Conservation (phyloP, 1,139 yeast genomes). For the Yamadazyma oceani region DNA sequence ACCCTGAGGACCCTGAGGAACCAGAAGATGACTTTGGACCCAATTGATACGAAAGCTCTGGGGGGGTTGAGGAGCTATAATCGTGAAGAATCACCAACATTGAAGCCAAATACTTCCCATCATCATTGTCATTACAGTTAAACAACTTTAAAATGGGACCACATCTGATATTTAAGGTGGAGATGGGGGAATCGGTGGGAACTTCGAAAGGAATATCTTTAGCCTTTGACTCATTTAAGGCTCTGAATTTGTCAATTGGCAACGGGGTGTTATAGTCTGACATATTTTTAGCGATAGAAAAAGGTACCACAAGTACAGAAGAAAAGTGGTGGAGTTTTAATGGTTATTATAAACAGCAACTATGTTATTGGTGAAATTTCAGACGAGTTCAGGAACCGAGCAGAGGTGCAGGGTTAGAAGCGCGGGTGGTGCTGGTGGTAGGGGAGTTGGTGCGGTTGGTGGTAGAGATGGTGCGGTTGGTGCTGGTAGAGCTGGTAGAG, state of each 20-base stretch:
- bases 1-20: conserved; percentile 10
- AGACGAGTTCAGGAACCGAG: too few relatives aligned
- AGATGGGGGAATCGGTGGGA: conserved; percentile 29
- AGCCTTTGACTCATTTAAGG: conserved; percentile 25
- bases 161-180: conserved; percentile 53
- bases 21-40: conserved; percentile 23
- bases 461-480: too few relatives aligned
- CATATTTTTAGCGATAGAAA: background rate
- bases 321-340: background rate
- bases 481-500: too few relatives aligned
- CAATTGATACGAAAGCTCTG: conserved; percentile 37
- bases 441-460: too few relatives aligned
- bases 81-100: conserved; percentile 61
- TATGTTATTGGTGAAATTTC: conserved; percentile 1
- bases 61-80: conserved; percentile 23
- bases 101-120: conserved; percentile 60
- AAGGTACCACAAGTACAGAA: background rate
- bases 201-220: conserved; percentile 26
- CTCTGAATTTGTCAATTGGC: conserved; percentile 30
- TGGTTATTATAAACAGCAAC: conserved; percentile 2
- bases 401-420: too few relatives aligned
- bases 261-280: conserved; percentile 19
- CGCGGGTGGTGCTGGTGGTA: too few relatives aligned
- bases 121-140: conserved; percentile 53
- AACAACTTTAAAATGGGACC: conserved; percentile 77